Percentiles rank a stretch among this genome's conserved stretches.
Conservation (phyloP, 371 early-diverging fungal species). For the Haplosporangium sp. region DNA sequence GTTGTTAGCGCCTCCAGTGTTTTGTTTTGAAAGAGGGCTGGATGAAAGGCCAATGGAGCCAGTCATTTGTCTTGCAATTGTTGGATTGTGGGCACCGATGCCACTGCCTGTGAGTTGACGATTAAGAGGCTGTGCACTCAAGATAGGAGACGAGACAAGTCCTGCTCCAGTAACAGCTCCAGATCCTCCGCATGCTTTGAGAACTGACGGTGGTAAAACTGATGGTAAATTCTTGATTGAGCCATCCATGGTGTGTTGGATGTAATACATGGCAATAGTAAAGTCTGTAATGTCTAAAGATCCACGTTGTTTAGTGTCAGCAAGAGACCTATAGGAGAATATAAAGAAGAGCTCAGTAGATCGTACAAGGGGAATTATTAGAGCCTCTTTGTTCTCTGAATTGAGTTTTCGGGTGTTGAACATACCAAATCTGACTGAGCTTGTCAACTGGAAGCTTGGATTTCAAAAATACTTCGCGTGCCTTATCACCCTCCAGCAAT, state of each 20-base stretch:
- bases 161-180: slow-evolving; percentile 57
- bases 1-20: slow-evolving; percentile 58
- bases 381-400: too few species aligned
- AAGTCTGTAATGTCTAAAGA: slow-evolving; percentile 79
- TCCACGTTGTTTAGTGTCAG: slow-evolving; percentile 77
- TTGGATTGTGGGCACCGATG: slow-evolving; percentile 30
- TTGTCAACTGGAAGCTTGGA: slow-evolving; percentile 64
- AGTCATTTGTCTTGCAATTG: slow-evolving; percentile 38
- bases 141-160: slow-evolving; percentile 40
- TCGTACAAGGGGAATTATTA: too few species aligned
- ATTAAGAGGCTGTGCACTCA: slow-evolving; percentile 33
- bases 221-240: slow-evolving; percentile 67
- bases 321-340: slow-evolving; percentile 63
- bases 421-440: slow-evolving; percentile 62
- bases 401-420: neutral
- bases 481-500: slow-evolving; percentile 67
- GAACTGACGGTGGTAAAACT: slow-evolving; percentile 67
- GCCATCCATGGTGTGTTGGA: slow-evolving; percentile 76
- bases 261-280: slow-evolving; percentile 86
- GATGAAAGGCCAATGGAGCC: slow-evolving; percentile 32
- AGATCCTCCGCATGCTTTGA: slow-evolving; percentile 65
- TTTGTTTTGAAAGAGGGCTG: slow-evolving; percentile 40
- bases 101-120: slow-evolving; percentile 44
- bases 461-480: slow-evolving; percentile 61
- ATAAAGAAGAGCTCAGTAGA: neutral